A percentile compares a stretch with the other conserved stretches of the same genome.
Evolutionary conservation across 495 filamentous ascomycete genomes (phyloP).

Genomic region (Neurospora sp.): DNA sequence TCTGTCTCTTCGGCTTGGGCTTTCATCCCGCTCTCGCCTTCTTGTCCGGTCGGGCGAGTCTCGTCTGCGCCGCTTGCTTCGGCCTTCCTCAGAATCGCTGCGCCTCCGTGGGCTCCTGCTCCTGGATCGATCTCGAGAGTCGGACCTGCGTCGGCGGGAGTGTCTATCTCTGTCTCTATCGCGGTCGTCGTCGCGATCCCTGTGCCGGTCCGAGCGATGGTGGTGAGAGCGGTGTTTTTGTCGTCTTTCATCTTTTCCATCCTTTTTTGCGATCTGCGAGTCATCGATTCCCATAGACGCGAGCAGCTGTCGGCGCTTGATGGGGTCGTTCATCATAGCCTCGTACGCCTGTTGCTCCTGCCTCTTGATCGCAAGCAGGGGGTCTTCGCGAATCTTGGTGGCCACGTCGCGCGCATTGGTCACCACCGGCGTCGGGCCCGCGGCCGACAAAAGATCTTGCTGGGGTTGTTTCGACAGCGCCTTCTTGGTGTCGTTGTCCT

Average conservation of each 20-base stretch:
- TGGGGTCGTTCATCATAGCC: constrained; percentile 74
- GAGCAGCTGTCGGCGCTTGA: constrained; percentile 58
- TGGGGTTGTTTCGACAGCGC: constrained; percentile 66
- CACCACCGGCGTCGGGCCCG: constrained; percentile 36
- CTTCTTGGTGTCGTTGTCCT: constrained; percentile 69
- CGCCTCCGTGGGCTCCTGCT: constrained; percentile 10
- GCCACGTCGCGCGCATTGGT: constrained; percentile 66
- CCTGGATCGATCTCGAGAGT: constrained; percentile 29
- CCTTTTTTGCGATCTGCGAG: constrained; percentile 28
- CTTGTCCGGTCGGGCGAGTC: constrained; percentile 20
- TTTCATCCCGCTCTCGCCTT: constrained; percentile 2
- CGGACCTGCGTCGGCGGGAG: constrained; percentile 27
- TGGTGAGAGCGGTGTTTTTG: constrained; percentile 40
- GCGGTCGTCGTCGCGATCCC: not conserved
- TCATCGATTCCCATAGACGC: constrained; percentile 47
- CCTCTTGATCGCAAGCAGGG: constrained; percentile 82
- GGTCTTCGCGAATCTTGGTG: constrained; percentile 78
- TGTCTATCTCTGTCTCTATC: constrained; percentile 20
- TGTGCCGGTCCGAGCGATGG: constrained; percentile 35
- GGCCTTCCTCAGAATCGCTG: constrained; percentile 24
- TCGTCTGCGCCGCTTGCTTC: constrained; percentile 21
- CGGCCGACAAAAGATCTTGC: constrained; percentile 46
- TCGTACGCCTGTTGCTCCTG: constrained; percentile 88
- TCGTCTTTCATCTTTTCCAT: constrained; percentile 34
- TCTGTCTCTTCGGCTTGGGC: not conserved